phyloP scores from a whole-genome alignment of 169 alveolate species.

The Eimeria praecox region DNA sequence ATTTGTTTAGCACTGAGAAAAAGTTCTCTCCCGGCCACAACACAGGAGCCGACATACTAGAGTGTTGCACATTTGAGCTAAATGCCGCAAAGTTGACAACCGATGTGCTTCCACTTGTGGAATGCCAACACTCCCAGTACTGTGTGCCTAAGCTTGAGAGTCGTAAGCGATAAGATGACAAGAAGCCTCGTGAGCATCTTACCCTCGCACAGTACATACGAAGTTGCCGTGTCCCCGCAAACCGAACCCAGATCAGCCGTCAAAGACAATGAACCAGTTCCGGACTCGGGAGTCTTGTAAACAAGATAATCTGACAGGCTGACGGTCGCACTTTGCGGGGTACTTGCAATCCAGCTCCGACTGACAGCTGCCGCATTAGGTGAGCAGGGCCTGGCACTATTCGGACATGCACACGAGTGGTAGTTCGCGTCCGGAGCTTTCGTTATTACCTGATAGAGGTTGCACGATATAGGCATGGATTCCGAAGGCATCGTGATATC shows the following conservation, averaged over 20 bases:
- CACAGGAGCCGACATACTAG: background rate
- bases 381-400: slow-evolving; percentile 31
- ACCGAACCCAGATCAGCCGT: slow-evolving; percentile 3
- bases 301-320: slow-evolving; percentile 31
- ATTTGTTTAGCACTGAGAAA: background rate
- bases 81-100: background rate
- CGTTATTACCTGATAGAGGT: background rate
- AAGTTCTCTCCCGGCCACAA: background rate
- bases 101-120: background rate
- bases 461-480: background rate
- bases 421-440: background rate
- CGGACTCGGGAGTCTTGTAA: slow-evolving; percentile 32
- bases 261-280: background rate
- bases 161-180: background rate
- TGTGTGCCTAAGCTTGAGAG: background rate
- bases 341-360: background rate
- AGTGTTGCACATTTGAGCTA: background rate
- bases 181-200: background rate
- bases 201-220: slow-evolving; percentile 57
- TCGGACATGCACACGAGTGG: slow-evolving; percentile 54
- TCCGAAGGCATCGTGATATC: background rate
- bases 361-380: slow-evolving; percentile 42
- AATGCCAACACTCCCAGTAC: background rate
- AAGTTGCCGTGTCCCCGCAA: background rate
- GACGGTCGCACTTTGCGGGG: slow-evolving; percentile 1